Conservation (phyloP, 2,329 filamentous ascomycete species). For the Sphaerulina populicola region DNA sequence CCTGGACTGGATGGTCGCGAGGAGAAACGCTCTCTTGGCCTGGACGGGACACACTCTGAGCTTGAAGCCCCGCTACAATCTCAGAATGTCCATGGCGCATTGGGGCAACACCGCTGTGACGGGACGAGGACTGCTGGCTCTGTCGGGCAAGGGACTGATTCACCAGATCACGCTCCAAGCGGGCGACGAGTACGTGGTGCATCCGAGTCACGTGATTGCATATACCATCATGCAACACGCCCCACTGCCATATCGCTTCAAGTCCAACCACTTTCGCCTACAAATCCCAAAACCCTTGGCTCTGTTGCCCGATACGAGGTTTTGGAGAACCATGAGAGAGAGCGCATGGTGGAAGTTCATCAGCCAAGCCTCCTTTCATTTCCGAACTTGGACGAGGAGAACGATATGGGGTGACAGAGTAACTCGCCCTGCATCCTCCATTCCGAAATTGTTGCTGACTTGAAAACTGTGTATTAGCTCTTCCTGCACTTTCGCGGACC, state of each 20-base stretch:
- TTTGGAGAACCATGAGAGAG: conserved; percentile 63
- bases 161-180: conserved; percentile 74
- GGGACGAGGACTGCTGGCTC: conserved; percentile 74
- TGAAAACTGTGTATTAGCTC: conserved; percentile 40
- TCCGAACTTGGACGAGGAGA: conserved; percentile 68
- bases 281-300: conserved; percentile 63
- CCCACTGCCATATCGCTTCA: conserved; percentile 80
- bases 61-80: conserved; percentile 67
- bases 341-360: conserved; percentile 65
- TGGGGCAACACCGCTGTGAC: conserved; percentile 89
- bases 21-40: conserved; percentile 80
- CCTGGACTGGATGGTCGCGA: conserved; percentile 88
- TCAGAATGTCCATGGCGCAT: conserved; percentile 65
- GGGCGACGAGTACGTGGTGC: conserved; percentile 83
- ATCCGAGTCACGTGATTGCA: conserved; percentile 82
- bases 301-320: conserved; percentile 61
- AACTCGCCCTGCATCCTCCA: conserved; percentile 23
- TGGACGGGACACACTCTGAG: conserved; percentile 88
- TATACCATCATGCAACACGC: conserved; percentile 69
- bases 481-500: conserved; percentile 88
- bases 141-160: conserved; percentile 79
- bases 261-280: conserved; percentile 63
- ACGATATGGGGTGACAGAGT: conserved; percentile 87
- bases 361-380: conserved; percentile 54
- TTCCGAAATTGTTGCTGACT: conserved; percentile 1